Evolutionary conservation across 179 eudicot genomes (phyloP).

Genomic region (Beta corolliflora): DNA sequence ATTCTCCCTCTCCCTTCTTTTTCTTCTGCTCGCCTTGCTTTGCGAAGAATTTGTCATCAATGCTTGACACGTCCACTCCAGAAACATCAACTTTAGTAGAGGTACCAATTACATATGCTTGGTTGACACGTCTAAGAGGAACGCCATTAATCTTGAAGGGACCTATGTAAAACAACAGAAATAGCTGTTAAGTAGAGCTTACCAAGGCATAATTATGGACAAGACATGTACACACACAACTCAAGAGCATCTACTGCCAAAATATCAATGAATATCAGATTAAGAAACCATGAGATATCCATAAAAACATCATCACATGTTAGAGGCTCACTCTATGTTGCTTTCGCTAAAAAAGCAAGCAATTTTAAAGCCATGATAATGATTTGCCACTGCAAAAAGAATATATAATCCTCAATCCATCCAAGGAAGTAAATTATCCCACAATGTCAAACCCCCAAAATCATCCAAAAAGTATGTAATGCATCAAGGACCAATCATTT

Average conservation of each 20-base stretch:
- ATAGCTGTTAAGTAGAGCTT: not conserved
- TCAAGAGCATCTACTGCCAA: not conserved
- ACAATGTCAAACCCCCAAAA: not conserved
- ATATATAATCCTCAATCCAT: not conserved
- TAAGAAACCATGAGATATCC: not conserved
- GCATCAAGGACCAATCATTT: not conserved
- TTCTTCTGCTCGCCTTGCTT: conserved; percentile 73
- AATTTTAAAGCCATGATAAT: not conserved
- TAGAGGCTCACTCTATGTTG: not conserved
- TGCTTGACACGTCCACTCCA: conserved; percentile 61
- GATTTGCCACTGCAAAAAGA: not conserved
- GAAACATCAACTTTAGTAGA: conserved; percentile 84
- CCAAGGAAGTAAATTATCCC: not conserved
- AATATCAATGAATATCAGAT: not conserved
- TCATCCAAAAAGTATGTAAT: not conserved
- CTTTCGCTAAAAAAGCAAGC: not conserved
- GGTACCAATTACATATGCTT: conserved; percentile 77
- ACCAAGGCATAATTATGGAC: not conserved
- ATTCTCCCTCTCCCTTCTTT: conserved; percentile 88
- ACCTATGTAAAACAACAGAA: conserved; percentile 38
- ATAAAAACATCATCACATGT: not conserved
- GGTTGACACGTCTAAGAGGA: conserved; percentile 88
- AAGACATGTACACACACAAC: not conserved
- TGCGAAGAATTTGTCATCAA: conserved; percentile 83
- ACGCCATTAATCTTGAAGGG: conserved; percentile 94